These are phyloP conservation scores for Colletotrichum godetiae DNA, from an alignment of 2,329 filamentous ascomycete species.

Conservation along the genomic window DNA sequence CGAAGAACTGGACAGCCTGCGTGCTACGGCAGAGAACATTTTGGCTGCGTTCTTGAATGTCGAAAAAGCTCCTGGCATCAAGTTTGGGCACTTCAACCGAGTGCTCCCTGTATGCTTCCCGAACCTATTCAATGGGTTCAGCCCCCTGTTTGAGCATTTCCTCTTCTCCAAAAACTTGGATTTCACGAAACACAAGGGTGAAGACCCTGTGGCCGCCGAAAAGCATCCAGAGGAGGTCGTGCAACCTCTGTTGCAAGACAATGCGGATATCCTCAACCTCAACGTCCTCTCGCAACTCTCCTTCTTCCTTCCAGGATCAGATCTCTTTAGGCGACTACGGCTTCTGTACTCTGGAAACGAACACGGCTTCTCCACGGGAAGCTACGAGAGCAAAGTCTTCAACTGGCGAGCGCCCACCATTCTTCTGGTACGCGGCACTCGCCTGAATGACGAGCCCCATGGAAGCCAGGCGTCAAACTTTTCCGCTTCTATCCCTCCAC, in stretches of 20 bases:
- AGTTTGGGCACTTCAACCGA: slow-evolving; percentile 69
- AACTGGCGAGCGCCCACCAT: slow-evolving; percentile 83
- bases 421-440: slow-evolving; percentile 74
- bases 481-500: slow-evolving; percentile 71
- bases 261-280: slow-evolving; percentile 72
- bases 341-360: slow-evolving; percentile 77
- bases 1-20: slow-evolving; percentile 67
- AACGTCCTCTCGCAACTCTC: slow-evolving; percentile 76
- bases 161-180: slow-evolving; percentile 79
- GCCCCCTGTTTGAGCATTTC: slow-evolving; percentile 79
- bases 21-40: slow-evolving; percentile 71
- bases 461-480: slow-evolving; percentile 67
- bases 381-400: slow-evolving; percentile 79
- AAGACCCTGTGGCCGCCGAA: slow-evolving; percentile 23
- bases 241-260: slow-evolving; percentile 62
- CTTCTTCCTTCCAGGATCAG: slow-evolving; percentile 74
- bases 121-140: slow-evolving; percentile 75
- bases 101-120: slow-evolving; percentile 71
- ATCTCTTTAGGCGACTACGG: slow-evolving; percentile 74
- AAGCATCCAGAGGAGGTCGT: slow-evolving; percentile 41
- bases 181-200: slow-evolving; percentile 64
- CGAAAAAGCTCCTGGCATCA: slow-evolving; percentile 72
- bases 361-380: slow-evolving; percentile 81
- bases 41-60: slow-evolving; percentile 74
- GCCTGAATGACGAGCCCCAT: slow-evolving; percentile 58